phyloP scores from a whole-genome alignment of 2,329 filamentous ascomycete species.

The Hirsutella rhossiliensis region DNA sequence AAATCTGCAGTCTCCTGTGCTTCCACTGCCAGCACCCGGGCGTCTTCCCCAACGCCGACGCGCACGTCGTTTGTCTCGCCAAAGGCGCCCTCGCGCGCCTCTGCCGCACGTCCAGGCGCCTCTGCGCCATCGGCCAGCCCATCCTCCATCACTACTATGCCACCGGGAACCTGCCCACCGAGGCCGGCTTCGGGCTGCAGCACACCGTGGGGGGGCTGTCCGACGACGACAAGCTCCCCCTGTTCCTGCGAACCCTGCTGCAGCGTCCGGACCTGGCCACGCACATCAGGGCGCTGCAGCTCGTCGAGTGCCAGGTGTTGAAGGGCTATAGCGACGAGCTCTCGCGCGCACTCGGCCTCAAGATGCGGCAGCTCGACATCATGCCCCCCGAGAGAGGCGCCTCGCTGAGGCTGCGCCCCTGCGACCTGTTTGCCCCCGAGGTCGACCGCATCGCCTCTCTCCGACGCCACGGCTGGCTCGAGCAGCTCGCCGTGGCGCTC shows the following conservation, averaged over 20 bases:
- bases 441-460: neutral
- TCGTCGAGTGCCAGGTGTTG: neutral
- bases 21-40: neutral
- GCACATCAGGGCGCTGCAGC: neutral
- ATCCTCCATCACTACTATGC: neutral
- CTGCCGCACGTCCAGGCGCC: neutral
- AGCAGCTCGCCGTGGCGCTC: neutral
- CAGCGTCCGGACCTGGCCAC: neutral
- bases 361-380: neutral
- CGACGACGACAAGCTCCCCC: neutral
- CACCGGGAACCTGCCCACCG: neutral
- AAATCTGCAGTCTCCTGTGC: neutral
- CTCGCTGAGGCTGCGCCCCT: neutral
- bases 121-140: neutral
- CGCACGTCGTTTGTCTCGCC: neutral
- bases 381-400: neutral
- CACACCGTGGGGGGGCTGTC: neutral
- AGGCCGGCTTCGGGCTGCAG: neutral
- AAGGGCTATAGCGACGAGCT: neutral
- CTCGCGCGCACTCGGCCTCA: neutral
- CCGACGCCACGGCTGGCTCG: neutral
- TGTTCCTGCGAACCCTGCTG: neutral
- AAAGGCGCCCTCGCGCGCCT: neutral
- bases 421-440: neutral
- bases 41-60: neutral